Conservation (phyloP, 202 grass and related monocot species). For the Zoysia matrella region DNA sequence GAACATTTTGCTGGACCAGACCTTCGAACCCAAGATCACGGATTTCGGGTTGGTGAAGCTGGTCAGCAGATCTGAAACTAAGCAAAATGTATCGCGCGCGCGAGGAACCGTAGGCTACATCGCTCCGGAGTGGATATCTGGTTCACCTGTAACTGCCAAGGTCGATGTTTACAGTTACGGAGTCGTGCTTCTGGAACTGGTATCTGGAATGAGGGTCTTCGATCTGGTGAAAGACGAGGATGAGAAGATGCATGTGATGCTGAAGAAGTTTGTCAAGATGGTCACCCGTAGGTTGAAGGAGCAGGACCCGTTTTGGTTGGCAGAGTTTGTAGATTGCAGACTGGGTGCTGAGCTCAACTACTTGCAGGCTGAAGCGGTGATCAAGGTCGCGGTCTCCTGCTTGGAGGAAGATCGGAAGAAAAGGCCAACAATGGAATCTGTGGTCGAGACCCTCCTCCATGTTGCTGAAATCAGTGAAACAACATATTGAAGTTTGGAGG, state of each 20-base stretch:
- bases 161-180: constrained; percentile 77
- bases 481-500: neutral
- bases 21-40: constrained; percentile 60
- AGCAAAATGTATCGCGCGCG: constrained; percentile 45
- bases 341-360: constrained; percentile 50
- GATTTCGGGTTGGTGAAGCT: constrained; percentile 66
- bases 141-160: constrained; percentile 67
- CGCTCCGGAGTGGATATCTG: constrained; percentile 70
- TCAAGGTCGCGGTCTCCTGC: constrained; percentile 62
- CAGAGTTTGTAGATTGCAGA: constrained; percentile 54
- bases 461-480: constrained; percentile 24
- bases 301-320: constrained; percentile 47
- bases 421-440: constrained; percentile 58
- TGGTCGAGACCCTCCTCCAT: constrained; percentile 49
- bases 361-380: constrained; percentile 46
- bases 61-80: constrained; percentile 47
- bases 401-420: constrained; percentile 60
- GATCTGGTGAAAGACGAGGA: constrained; percentile 41
- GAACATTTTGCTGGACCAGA: constrained; percentile 52
- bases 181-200: constrained; percentile 57
- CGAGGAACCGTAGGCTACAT: constrained; percentile 77
- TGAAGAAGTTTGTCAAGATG: constrained; percentile 51
- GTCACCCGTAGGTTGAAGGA: constrained; percentile 33
- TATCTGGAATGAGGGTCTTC: constrained; percentile 48
- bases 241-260: constrained; percentile 31